Percentiles rank a stretch among this genome's conserved stretches.
phyloP scores from a whole-genome alignment of 1,139 yeast species.

The Blastobotrys indianensis region DNA sequence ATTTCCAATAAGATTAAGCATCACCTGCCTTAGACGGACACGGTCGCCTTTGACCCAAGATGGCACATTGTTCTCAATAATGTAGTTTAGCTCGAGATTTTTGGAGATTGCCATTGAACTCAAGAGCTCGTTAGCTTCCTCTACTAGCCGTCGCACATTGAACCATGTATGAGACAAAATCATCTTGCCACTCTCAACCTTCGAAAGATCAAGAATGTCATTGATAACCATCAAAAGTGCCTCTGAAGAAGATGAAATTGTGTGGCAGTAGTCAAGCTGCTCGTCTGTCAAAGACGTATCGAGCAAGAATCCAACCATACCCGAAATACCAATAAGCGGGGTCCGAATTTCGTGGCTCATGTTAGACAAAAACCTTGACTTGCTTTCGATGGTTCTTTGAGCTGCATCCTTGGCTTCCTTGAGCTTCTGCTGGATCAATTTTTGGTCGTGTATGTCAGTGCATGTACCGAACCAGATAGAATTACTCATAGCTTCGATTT shows the following conservation, averaged over 20 bases:
- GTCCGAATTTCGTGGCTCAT: slow-evolving; percentile 90
- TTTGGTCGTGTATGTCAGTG: slow-evolving; percentile 33
- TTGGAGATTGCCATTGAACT: slow-evolving; percentile 78
- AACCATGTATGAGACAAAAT: slow-evolving; percentile 72
- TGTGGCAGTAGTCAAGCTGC: slow-evolving; percentile 75
- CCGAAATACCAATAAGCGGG: slow-evolving; percentile 86
- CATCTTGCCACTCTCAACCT: slow-evolving; percentile 82
- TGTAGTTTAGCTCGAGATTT: slow-evolving; percentile 66
- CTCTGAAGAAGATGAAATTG: slow-evolving; percentile 72
- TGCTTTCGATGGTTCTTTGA: slow-evolving; percentile 86
- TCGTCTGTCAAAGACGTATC: slow-evolving; percentile 75
- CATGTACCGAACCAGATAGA: slow-evolving; percentile 34
- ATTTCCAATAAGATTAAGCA: slow-evolving; percentile 83
- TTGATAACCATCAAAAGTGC: slow-evolving; percentile 72
- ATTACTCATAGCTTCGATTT: slow-evolving; percentile 15
- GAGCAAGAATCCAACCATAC: slow-evolving; percentile 89
- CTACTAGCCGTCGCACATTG: slow-evolving; percentile 67
- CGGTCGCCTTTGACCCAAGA: slow-evolving; percentile 84
- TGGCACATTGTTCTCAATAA: slow-evolving; percentile 71
- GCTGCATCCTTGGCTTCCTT: slow-evolving; percentile 88
- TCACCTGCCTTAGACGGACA: slow-evolving; percentile 78
- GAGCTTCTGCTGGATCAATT: slow-evolving; percentile 48
- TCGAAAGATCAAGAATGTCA: slow-evolving; percentile 74
- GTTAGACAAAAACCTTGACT: slow-evolving; percentile 84
- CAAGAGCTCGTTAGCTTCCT: slow-evolving; percentile 72